Percentiles rank a stretch among this genome's conserved stretches.
phyloP scores from a whole-genome alignment of 441 rosid genomes.

The Pelargonium australe region DNA sequence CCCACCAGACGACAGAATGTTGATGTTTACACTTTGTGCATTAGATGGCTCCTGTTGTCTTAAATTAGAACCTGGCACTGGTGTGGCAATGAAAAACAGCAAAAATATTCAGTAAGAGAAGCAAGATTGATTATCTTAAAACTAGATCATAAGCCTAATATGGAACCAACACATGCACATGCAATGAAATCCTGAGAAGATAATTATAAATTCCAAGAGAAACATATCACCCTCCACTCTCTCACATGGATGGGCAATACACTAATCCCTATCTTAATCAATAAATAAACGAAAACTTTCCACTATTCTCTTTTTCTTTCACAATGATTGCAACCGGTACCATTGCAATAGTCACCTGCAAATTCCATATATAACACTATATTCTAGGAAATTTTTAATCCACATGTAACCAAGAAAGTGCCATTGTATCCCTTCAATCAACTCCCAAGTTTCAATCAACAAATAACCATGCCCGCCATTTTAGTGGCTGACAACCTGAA shows the following conservation, averaged over 20 bases:
- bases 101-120: neutral
- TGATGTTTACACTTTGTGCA: constrained; percentile 34
- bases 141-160: constrained; percentile 8
- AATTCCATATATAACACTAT: too few relatives aligned
- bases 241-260: too few relatives aligned
- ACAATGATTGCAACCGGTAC: too few relatives aligned
- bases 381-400: too few relatives aligned
- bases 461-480: constrained; percentile 3
- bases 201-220: neutral
- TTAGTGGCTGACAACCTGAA: neutral
- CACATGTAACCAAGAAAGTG: too few relatives aligned
- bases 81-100: constrained; percentile 26
- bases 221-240: too few relatives aligned
- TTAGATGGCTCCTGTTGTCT: constrained; percentile 34
- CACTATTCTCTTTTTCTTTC: too few relatives aligned
- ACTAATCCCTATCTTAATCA: too few relatives aligned
- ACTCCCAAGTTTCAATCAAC: neutral
- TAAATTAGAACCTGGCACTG: constrained; percentile 27
- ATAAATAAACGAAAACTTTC: too few relatives aligned
- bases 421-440: too few relatives aligned
- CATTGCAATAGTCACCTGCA: too few relatives aligned
- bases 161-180: neutral
- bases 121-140: neutral
- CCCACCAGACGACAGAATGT: constrained; percentile 36
- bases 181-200: neutral